A percentile compares a stretch with the other conserved stretches of the same genome.
Evolutionary conservation across 2,329 filamentous ascomycete genomes (phyloP).

Genomic region (Aspergillus brasiliensis): DNA sequence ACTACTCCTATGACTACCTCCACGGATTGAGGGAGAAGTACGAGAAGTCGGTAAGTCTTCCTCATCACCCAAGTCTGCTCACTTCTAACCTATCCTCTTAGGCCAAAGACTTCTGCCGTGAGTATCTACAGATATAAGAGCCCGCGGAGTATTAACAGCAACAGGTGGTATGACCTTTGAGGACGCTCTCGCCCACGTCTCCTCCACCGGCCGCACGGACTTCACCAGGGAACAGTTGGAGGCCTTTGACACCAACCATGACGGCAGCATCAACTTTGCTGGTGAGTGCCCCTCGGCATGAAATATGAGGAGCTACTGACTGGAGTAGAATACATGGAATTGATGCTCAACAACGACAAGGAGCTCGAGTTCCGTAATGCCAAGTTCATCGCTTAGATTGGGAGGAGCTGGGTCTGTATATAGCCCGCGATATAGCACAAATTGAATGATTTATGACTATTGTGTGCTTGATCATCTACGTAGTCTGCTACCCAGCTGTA

Average conservation of each 20-base stretch:
- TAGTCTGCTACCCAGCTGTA: neutral
- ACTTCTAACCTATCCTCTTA: neutral
- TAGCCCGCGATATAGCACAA: neutral
- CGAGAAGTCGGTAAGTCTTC: neutral
- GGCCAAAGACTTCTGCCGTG: slow-evolving; percentile 1
- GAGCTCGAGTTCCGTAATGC: neutral
- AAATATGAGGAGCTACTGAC: neutral
- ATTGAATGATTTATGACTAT: neutral
- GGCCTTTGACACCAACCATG: slow-evolving; percentile 4
- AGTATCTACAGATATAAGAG: neutral
- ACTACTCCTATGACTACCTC: slow-evolving; percentile 1
- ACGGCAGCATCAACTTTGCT: slow-evolving; percentile 6
- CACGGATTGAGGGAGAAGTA: neutral
- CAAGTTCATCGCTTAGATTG: slow-evolving; percentile 2
- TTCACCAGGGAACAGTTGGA: neutral
- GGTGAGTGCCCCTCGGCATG: neutral
- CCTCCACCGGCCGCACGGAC: neutral
- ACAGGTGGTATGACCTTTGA: slow-evolving; percentile 1
- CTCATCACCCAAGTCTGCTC: neutral
- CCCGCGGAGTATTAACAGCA: neutral
- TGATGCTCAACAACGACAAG: slow-evolving; percentile 1
- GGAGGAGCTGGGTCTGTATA: neutral
- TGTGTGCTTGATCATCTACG: no score
- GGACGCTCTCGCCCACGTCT: neutral
- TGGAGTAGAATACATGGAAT: neutral